Conservation (phyloP, 176 grass and related monocot species). For the Eremochloa ophiuroides region DNA sequence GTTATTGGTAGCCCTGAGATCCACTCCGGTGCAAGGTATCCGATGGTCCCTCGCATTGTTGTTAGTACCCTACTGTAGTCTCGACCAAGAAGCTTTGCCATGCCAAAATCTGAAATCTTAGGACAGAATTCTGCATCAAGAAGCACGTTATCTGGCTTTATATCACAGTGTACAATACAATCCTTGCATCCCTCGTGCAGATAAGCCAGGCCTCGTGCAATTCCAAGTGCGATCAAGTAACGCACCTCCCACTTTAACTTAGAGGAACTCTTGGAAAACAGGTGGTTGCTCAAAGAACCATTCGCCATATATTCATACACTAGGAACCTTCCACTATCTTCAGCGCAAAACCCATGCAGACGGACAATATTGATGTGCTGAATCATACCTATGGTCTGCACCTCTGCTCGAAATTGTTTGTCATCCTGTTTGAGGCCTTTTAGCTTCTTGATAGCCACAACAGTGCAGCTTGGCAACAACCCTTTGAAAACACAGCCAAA, state of each 20-base stretch:
- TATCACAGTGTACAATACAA: conserved; percentile 25
- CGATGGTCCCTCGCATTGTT: conserved; percentile 32
- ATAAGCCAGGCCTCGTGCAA: conserved; percentile 39
- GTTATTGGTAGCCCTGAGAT: conserved; percentile 31
- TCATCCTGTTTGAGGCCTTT: conserved; percentile 8
- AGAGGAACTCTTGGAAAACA: neutral
- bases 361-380: conserved; percentile 38
- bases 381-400: conserved; percentile 41
- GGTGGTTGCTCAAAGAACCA: conserved; percentile 30
- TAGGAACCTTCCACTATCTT: neutral
- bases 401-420: neutral
- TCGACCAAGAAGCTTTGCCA: conserved; percentile 24
- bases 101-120: conserved; percentile 35
- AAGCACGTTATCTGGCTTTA: conserved; percentile 32
- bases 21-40: conserved; percentile 45
- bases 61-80: conserved; percentile 33
- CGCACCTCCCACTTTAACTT: conserved; percentile 31
- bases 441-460: conserved; percentile 30
- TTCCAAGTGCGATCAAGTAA: conserved; percentile 14
- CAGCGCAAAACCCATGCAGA: conserved; percentile 36
- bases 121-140: conserved; percentile 20
- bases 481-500: conserved; percentile 46
- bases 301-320: conserved; percentile 43
- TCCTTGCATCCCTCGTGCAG: conserved; percentile 39
- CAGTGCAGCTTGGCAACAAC: neutral